Evolutionary conservation across 306 rosid species (phyloP).

Genomic region (Purshia tridentata): DNA sequence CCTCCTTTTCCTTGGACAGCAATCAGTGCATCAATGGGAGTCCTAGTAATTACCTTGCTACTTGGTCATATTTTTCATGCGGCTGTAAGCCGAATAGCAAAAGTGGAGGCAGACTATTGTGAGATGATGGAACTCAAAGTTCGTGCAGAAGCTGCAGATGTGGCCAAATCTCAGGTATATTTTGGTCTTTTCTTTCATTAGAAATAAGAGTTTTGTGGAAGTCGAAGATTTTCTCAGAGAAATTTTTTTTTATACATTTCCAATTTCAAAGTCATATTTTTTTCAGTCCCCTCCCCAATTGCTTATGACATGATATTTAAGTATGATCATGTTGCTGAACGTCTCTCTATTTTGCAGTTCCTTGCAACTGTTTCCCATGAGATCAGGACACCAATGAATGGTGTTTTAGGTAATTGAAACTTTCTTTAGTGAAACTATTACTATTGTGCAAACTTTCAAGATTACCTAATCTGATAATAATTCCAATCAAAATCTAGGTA

Average conservation of each 20-base stretch:
- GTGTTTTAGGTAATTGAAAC: conserved; percentile 75
- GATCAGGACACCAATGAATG: conserved; percentile 99
- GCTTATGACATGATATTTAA: not conserved
- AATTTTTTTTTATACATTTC: not conserved
- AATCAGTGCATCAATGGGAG: conserved; percentile 56
- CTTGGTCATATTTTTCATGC: conserved; percentile 79
- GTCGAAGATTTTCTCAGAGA: conserved; percentile 12
- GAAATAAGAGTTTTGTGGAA: conserved; percentile 2
- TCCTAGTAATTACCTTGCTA: conserved; percentile 74
- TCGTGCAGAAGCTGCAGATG: conserved; percentile 98
- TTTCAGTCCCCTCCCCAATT: no score
- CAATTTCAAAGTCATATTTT: no score
- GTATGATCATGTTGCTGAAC: conserved; percentile 15
- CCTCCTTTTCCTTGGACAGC: conserved; percentile 81
- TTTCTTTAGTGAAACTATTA: conserved; percentile 15
- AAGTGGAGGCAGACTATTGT: conserved; percentile 76
- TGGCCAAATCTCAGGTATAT: conserved; percentile 87
- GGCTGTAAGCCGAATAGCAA: conserved; percentile 71
- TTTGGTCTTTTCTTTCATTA: conserved; percentile 23
- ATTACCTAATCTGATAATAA: conserved; percentile 20
- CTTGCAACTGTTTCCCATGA: conserved; percentile 98
- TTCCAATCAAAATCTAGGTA: conserved; percentile 54
- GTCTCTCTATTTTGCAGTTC: conserved; percentile 57
- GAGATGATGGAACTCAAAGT: conserved; percentile 63
- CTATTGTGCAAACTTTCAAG: conserved; percentile 17